Evolutionary conservation across 129 eudicot species (phyloP).

Genomic region (Cynara cardunculus): DNA sequence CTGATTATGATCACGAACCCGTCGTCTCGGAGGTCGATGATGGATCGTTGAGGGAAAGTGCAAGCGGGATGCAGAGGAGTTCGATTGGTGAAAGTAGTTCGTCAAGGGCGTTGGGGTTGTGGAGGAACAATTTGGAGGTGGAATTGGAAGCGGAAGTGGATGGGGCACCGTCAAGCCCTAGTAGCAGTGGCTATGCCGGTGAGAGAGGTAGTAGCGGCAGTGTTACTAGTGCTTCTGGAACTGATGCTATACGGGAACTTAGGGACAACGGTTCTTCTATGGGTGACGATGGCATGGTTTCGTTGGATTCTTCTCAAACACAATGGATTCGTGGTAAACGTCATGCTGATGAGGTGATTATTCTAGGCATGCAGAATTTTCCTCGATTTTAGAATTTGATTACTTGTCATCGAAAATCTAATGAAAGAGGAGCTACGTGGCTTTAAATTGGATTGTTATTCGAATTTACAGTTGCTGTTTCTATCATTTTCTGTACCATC

Average conservation of each 20-base stretch:
- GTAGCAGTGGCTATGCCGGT: slow-evolving; percentile 96
- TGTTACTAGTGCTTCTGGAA: slow-evolving; percentile 52
- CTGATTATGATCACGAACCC: slow-evolving; percentile 3
- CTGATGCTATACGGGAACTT: slow-evolving; percentile 38
- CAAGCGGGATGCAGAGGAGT: background rate
- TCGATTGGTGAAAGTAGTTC: slow-evolving; percentile 34
- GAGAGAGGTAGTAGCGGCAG: slow-evolving; percentile 79
- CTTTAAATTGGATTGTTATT: background rate
- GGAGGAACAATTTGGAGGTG: slow-evolving; percentile 44
- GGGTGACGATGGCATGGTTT: slow-evolving; percentile 37
- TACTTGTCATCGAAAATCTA: background rate
- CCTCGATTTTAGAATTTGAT: background rate
- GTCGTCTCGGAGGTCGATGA: slow-evolving; percentile 9
- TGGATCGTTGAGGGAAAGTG: slow-evolving; percentile 24
- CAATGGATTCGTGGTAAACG: slow-evolving; percentile 73
- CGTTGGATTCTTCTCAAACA: slow-evolving; percentile 21
- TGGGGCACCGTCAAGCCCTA: slow-evolving; percentile 51
- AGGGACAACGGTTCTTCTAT: slow-evolving; percentile 19
- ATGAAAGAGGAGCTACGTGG: background rate
- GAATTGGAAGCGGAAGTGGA: slow-evolving; percentile 42
- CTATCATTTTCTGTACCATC: background rate
- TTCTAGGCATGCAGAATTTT: background rate
- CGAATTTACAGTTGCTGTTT: background rate
- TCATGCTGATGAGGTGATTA: slow-evolving; percentile 70
- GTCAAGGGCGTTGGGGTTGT: slow-evolving; percentile 22